Conservation (phyloP, 129 eudicot genomes). For the Ambrosia artemisiifolia region DNA sequence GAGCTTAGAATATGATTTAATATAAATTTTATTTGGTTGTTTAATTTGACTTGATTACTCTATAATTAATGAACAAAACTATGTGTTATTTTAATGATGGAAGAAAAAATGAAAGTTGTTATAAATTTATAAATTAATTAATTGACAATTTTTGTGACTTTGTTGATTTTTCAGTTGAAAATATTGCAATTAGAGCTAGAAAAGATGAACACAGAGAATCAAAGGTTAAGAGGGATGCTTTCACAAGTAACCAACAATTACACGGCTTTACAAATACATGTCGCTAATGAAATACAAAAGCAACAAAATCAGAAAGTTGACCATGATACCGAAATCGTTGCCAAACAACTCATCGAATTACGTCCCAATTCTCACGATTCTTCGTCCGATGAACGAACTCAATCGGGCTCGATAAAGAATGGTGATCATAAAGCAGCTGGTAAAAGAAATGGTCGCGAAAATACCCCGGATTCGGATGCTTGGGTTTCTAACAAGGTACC, state of each 20-base stretch:
- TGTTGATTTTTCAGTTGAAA: constrained; percentile 41
- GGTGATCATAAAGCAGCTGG: constrained; percentile 18
- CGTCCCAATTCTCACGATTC: constrained; percentile 39
- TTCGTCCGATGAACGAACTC: constrained; percentile 59
- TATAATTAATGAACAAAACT: no score
- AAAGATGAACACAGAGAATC: constrained; percentile 66
- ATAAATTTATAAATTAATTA: no score
- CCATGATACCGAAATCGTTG: constrained; percentile 25
- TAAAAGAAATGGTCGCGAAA: constrained; percentile 45
- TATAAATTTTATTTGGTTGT: not conserved
- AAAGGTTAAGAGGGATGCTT: constrained; percentile 65
- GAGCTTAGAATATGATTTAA: not conserved
- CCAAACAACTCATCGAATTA: constrained; percentile 51
- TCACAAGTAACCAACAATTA: constrained; percentile 61
- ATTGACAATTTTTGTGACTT: not conserved
- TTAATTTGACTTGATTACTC: not conserved
- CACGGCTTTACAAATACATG: constrained; percentile 55
- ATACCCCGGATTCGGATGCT: constrained; percentile 62
- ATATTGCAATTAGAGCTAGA: constrained; percentile 61
- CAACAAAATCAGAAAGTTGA: constrained; percentile 36
- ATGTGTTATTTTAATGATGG: no score
- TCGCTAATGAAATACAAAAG: constrained; percentile 56
- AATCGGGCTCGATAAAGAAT: constrained; percentile 47
- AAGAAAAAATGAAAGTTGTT: no score
- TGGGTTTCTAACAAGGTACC: constrained; percentile 68